Conservation (phyloP, 345 rosid species). For the Excoecaria agallocha region DNA sequence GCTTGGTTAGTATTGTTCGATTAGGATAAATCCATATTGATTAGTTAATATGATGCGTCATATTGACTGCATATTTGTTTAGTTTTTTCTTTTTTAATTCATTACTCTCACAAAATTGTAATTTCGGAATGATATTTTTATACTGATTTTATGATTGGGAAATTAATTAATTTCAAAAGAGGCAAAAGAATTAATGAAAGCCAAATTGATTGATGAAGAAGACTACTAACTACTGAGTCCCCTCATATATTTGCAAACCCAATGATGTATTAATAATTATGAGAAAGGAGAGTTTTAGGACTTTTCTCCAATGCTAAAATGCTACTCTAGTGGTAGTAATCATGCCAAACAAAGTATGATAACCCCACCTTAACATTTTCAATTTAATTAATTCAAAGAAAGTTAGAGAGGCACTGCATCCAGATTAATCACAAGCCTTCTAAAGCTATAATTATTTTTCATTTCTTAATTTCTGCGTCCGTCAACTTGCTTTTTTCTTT, state of each 20-base stretch:
- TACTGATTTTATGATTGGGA: too few species aligned
- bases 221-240: neutral
- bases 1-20: neutral
- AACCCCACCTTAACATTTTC: constrained; percentile 14
- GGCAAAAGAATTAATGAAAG: neutral
- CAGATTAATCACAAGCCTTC: constrained; percentile 27
- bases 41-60: too few species aligned
- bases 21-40: neutral
- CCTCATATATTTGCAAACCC: neutral
- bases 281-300: neutral
- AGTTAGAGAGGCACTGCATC: constrained; percentile 25
- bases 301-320: neutral
- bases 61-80: too few species aligned
- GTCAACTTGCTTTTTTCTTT: neutral
- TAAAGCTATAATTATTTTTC: constrained; percentile 23
- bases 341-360: constrained; percentile 15
- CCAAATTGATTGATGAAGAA: neutral
- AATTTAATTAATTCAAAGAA: neutral
- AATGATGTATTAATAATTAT: constrained; percentile 28
- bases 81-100: too few species aligned
- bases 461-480: constrained; percentile 24
- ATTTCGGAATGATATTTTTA: neutral
- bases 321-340: constrained; percentile 26
- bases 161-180: neutral
- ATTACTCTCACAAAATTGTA: too few species aligned